phyloP scores from a whole-genome alignment of 805 yeast species.

The Brettanomyces sp. region DNA sequence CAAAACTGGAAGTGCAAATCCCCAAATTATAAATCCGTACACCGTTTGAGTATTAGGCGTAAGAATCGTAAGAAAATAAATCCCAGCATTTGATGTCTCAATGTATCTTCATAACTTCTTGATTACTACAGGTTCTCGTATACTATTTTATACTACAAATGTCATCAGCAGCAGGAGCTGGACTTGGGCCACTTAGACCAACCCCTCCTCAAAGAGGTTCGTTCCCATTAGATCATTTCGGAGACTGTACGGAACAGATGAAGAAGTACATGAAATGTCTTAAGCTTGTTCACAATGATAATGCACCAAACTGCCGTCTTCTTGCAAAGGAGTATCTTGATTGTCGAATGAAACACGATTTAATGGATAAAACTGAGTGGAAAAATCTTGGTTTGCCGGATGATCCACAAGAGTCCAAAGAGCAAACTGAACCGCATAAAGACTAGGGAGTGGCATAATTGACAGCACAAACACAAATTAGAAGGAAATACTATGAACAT shows the following conservation, averaged over 20 bases:
- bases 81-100: too few relatives aligned
- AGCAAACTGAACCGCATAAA: neutral
- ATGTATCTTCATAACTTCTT: too few relatives aligned
- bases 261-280: constrained; percentile 67
- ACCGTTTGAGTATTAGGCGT: too few relatives aligned
- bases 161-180: constrained; percentile 20
- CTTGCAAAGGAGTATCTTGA: constrained; percentile 74
- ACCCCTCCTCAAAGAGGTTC: constrained; percentile 96
- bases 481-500: too few relatives aligned
- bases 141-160: too few relatives aligned
- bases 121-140: too few relatives aligned
- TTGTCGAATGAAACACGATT: constrained; percentile 77
- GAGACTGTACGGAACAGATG: constrained; percentile 77
- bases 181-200: constrained; percentile 50
- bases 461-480: too few relatives aligned
- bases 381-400: constrained; percentile 28
- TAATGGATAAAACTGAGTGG: constrained; percentile 29
- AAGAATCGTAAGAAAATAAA: too few relatives aligned
- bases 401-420: constrained; percentile 9
- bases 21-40: too few relatives aligned
- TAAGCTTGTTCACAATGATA: constrained; percentile 66
- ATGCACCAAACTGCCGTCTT: constrained; percentile 84
- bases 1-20: too few relatives aligned
- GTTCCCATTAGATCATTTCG: constrained; percentile 83
- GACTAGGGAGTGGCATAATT: neutral